A percentile compares a stretch with the other conserved stretches of the same genome.
These are phyloP conservation scores for Neodidymelliopsis sp. DNA, from an alignment of 2,329 filamentous ascomycete species.

Conservation along the genomic window DNA sequence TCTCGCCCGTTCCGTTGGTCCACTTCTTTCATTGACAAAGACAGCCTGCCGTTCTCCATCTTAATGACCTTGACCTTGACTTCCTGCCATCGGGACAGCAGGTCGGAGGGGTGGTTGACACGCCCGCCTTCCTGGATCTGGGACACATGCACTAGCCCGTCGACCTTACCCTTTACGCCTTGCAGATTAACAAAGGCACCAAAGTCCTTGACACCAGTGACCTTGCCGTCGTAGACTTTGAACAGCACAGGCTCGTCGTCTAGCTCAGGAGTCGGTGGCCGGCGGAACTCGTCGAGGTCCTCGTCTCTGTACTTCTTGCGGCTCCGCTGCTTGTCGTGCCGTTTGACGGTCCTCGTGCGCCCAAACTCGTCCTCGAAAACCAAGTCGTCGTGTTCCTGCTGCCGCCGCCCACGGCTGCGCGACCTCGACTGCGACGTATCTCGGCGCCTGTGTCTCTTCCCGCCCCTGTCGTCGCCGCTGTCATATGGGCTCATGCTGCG, in stretches of 20 bases:
- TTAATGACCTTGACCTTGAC: conserved; percentile 95
- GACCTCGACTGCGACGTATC: conserved; percentile 64
- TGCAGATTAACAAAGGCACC: conserved; percentile 94
- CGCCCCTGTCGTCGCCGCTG: conserved; percentile 51
- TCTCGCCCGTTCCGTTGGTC: conserved; percentile 90
- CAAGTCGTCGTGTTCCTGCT: conserved; percentile 58
- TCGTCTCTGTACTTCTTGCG: conserved; percentile 45
- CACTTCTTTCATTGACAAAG: conserved; percentile 96
- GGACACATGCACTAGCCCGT: conserved; percentile 93
- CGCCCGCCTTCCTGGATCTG: conserved; percentile 84
- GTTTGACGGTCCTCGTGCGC: conserved; percentile 51
- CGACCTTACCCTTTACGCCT: conserved; percentile 85
- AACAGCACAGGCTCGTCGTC: conserved; percentile 82
- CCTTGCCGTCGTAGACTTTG: conserved; percentile 89
- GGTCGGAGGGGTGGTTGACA: conserved; percentile 89
- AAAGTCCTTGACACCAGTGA: conserved; percentile 94
- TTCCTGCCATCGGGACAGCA: conserved; percentile 79
- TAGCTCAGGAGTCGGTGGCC: conserved; percentile 73
- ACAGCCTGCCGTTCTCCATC: conserved; percentile 81
- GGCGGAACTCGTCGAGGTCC: conserved; percentile 67
- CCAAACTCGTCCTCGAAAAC: conserved; percentile 69
- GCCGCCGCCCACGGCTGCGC: conserved; percentile 54
- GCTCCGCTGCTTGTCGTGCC: conserved; percentile 53
- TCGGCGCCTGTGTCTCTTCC: conserved; percentile 53
- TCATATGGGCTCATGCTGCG: conserved; percentile 66